Conservation (phyloP, 2,329 filamentous ascomycete species). For the Scopulariopsis brevicaulis region DNA sequence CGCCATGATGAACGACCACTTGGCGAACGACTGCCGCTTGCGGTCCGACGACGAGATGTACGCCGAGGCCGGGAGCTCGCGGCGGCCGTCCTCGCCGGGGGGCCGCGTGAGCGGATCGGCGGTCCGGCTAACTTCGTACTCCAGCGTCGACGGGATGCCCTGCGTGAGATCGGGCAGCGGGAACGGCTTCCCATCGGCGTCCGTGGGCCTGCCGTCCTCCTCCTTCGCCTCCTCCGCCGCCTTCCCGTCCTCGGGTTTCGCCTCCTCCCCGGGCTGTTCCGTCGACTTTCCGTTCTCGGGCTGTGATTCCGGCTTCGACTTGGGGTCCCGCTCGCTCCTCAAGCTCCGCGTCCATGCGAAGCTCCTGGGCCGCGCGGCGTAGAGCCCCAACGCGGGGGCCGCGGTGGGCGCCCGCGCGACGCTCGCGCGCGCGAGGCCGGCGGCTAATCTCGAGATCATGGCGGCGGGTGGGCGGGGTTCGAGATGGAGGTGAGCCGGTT, state of each 20-base stretch:
- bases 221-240: background rate
- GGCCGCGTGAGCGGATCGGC: conserved; percentile 16
- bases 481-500: background rate
- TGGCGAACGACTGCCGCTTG: conserved; percentile 64
- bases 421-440: background rate
- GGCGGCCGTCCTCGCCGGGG: conserved; percentile 20
- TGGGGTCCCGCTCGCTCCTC: background rate
- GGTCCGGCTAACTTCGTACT: conserved; percentile 53
- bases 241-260: background rate
- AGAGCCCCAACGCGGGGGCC: background rate
- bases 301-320: background rate
- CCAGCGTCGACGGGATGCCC: conserved; percentile 85
- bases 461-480: background rate
- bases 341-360: conserved; percentile 3
- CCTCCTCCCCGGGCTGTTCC: background rate
- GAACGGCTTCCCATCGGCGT: conserved; percentile 6
- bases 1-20: conserved; percentile 58
- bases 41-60: conserved; percentile 89
- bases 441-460: conserved; percentile 5
- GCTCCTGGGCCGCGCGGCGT: background rate
- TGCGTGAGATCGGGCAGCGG: conserved; percentile 78
- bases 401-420: background rate
- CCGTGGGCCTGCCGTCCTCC: conserved; percentile 5
- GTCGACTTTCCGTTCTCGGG: background rate
- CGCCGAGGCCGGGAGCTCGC: conserved; percentile 60